Base-by-base conservation (phyloP, 2,329 filamentous ascomycete species). In the Incumbomyces delicatus region DNA sequence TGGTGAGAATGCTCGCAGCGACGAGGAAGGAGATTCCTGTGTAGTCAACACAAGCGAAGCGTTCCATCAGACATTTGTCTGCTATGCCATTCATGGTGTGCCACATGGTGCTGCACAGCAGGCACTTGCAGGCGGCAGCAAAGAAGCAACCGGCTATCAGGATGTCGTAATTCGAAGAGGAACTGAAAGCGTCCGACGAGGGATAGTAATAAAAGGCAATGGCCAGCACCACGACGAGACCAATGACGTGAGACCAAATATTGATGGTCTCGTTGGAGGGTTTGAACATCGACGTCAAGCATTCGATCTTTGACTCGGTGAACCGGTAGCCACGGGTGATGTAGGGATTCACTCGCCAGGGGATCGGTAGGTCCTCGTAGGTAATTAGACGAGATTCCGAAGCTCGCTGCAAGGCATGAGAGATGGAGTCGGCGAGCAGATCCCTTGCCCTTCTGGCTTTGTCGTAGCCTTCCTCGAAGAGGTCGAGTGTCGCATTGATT, bases 51-150 rank as follows among this genome's bases (percentile, higher is more conserved):
- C 92, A 98, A 14, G 92, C 92, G 60, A 98, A 96, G 51, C 88
- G 84, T 63, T 94, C 92, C 68, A 98, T 84, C 35, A 94, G 78
- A 16, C 81, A 79, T 59, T 94, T 82, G 56, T 94, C 86, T 14
- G 90, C 88, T 46, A 96, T 94, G 58, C 87, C 87, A 70, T 90
- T 95, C 88, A 98, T 96, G 20, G 92, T 95, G 70, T 98, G 92
- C 92, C 92, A 98, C 61, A 96, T 81, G 53, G 84, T 90, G 52
- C 85, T 94, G 80, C 92, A 98, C 61, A 90, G 80, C 46, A 98
- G 78, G 60, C 90, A 96, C 66, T 96, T 88, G 72, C 83, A 88
- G 38, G 92, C 92, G 40, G 90, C 92, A 61, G 94, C 86, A 71
- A 98, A 95, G 75, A 98, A 98, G 55, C 94, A 77, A 17, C 85